Evolutionary conservation across 2,329 filamentous ascomycete genomes (phyloP).

Genomic region (Penicillium sp.): DNA sequence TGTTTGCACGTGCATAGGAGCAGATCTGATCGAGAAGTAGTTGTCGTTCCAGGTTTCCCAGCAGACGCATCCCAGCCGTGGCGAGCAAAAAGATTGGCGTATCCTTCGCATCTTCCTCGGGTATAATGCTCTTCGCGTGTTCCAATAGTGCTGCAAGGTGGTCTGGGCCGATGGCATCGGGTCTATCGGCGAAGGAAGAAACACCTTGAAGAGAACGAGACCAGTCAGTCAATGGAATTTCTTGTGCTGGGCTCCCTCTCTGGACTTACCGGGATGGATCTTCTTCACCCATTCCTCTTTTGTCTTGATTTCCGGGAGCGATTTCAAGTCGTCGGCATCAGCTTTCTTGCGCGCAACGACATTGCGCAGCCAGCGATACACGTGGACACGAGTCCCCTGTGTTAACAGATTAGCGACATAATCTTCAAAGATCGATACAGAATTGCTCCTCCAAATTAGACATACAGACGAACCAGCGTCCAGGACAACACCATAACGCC

Average conservation of each 20-base stretch:
- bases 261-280: conserved; percentile 73
- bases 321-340: conserved; percentile 60
- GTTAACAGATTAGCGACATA: conserved; percentile 9
- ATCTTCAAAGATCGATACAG: neutral
- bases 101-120: conserved; percentile 70
- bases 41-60: conserved; percentile 71
- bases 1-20: conserved; percentile 73
- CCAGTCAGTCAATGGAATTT: conserved; percentile 4
- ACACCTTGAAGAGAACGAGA: conserved; percentile 54
- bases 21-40: conserved; percentile 77
- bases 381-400: conserved; percentile 82
- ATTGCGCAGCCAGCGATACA: conserved; percentile 90
- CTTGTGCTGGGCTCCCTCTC: neutral
- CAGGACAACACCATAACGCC: conserved; percentile 87
- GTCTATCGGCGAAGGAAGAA: conserved; percentile 81
- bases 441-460: conserved; percentile 7
- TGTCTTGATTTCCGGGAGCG: conserved; percentile 77
- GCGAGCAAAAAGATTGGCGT: conserved; percentile 95
- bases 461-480: conserved; percentile 89
- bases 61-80: conserved; percentile 89
- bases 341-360: conserved; percentile 65
- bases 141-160: conserved; percentile 78
- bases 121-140: conserved; percentile 78
- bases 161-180: conserved; percentile 74
- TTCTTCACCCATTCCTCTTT: conserved; percentile 91